Evolutionary conservation across 805 yeast genomes (phyloP), one percentile per base, ranked within the genome.

Genomic region (Metschnikowia lachancei): DNA sequence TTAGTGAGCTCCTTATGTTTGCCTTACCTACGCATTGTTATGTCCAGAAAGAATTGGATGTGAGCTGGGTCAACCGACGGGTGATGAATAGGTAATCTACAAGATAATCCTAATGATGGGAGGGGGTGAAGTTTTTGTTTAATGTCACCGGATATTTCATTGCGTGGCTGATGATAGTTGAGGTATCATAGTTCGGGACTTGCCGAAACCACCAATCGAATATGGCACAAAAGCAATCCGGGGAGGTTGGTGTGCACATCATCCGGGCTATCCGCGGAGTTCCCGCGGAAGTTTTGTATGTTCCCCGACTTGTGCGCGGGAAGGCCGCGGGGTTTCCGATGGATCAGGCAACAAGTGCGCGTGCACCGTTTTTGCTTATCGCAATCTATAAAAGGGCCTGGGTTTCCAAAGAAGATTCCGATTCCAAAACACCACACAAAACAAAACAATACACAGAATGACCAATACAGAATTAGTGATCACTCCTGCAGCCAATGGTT

Each of bases 401-500:
- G 24, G 4, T 37, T 2, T 17, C 17, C 33, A 13, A 30, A 30
- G 12, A 3, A 9, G 28, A 26, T 8, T 26, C 10, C n/a, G n/a
- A 20, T 10, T 26, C 28, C n/a, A n/a, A n/a, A n/a, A 26, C 10
- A 3, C 8, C 12, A 26, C 28, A 10, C 11, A 3, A 9, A 9
- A 26, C 28, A 26, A 9, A 26, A 10, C 7, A 5, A 26, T 12
- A 26, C 28, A 26, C 6, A 26, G 11, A 4, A 49, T 42, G 49
- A 36, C 47, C n/a, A 26, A 28, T 20, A 36, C 50, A 2, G 42
- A 50, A 37, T 40, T 51, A 18, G 35, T 22, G 7, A 36, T 53
- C 16, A 33, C 40, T 4, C 53, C 55, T 12, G 45, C 57, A 3
- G 35, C 42, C 8, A 40, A 42, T 24, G 59, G 59, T 20, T 76